Conservation (phyloP, 129 eudicot genomes). For the Silybum marianum region DNA sequence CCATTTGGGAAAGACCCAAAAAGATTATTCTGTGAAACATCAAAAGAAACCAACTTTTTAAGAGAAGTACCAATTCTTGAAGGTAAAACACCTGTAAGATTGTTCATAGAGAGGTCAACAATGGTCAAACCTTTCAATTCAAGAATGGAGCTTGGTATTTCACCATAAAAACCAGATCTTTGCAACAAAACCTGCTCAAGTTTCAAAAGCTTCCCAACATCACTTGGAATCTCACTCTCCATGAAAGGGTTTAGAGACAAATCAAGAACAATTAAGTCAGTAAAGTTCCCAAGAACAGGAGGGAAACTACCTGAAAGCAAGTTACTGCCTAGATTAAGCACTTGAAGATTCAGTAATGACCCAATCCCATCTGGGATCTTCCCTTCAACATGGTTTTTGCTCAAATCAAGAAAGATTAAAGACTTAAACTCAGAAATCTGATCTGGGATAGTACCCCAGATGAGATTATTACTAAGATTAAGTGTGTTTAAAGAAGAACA, state of each 20-base stretch:
- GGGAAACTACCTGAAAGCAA: conserved; percentile 80
- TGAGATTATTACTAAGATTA: conserved; percentile 78
- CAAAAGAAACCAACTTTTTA: conserved; percentile 67
- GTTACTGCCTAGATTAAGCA: conserved; percentile 71
- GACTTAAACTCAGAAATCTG: conserved; percentile 78
- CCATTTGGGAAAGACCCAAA: conserved; percentile 72
- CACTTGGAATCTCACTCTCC: conserved; percentile 70
- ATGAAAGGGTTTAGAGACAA: conserved; percentile 77
- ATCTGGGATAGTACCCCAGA: conserved; percentile 95
- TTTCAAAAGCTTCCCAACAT: conserved; percentile 54
- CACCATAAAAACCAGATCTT: conserved; percentile 82
- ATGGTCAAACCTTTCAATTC: conserved; percentile 48
- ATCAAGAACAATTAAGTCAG: conserved; percentile 73
- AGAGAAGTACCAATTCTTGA: conserved; percentile 41
- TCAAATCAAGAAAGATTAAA: conserved; percentile 70
- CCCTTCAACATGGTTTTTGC: conserved; percentile 83
- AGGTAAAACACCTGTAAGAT: conserved; percentile 75
- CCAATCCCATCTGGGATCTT: conserved; percentile 86
- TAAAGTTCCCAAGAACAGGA: conserved; percentile 63
- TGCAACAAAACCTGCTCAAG: conserved; percentile 77
- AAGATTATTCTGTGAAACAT: conserved; percentile 82
- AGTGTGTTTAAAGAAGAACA: conserved; percentile 62
- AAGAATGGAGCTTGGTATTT: conserved; percentile 55
- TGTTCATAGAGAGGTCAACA: conserved; percentile 80
- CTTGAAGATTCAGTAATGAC: conserved; percentile 49